phyloP scores from a whole-genome alignment of 305 asterid species.

The Andrographis paniculata region DNA sequence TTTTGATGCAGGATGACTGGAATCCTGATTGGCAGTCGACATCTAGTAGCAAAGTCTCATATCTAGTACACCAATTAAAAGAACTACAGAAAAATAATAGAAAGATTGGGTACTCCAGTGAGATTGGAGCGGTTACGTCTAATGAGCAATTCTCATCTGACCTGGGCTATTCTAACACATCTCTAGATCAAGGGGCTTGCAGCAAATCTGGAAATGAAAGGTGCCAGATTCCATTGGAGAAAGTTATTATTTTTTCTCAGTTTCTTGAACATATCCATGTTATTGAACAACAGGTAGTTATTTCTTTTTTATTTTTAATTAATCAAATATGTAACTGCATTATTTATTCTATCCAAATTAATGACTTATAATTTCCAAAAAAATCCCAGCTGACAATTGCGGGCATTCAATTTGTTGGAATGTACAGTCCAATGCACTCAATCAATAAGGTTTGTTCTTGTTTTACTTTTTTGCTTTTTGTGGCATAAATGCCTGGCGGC shows the following conservation, averaged over 20 bases:
- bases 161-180: slow-evolving; percentile 18
- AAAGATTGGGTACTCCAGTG: slow-evolving; percentile 27
- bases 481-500: slow-evolving; percentile 18
- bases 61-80: slow-evolving; percentile 56
- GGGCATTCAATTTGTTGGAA: slow-evolving; percentile 67
- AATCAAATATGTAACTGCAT: slow-evolving; percentile 16
- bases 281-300: slow-evolving; percentile 96
- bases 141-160: slow-evolving; percentile 22
- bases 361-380: slow-evolving; percentile 17
- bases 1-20: slow-evolving; percentile 80
- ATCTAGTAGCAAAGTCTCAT: slow-evolving; percentile 91
- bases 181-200: slow-evolving; percentile 22
- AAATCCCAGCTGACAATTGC: slow-evolving; percentile 57
- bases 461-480: slow-evolving; percentile 10
- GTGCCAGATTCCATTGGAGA: slow-evolving; percentile 35
- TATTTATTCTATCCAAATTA: slow-evolving; percentile 19
- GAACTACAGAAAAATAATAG: slow-evolving; percentile 53
- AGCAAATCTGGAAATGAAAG: slow-evolving; percentile 24
- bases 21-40: slow-evolving; percentile 99
- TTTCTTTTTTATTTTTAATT: slow-evolving; percentile 17
- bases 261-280: slow-evolving; percentile 96
- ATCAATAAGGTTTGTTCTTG: slow-evolving; percentile 45
- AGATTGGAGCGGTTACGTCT: slow-evolving; percentile 25
- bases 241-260: slow-evolving; percentile 93
- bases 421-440: slow-evolving; percentile 95